Percentiles rank a stretch among this genome's conserved stretches.
Evolutionary conservation across 2,329 filamentous ascomycete species (phyloP).

Genomic region (Hypocreales sp.): DNA sequence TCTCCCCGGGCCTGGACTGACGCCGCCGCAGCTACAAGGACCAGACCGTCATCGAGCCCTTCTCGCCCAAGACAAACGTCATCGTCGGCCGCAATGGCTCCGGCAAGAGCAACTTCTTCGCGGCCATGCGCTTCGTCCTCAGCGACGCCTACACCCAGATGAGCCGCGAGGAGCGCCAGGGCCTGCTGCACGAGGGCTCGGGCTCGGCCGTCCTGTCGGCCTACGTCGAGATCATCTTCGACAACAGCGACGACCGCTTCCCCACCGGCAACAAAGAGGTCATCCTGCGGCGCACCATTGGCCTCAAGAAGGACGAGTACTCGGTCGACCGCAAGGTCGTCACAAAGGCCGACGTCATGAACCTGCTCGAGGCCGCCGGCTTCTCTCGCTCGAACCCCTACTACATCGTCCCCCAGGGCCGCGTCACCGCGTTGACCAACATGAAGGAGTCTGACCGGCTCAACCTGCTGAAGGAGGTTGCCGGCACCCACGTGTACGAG

Average conservation of each 20-base stretch:
- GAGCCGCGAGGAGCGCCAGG: slow-evolving; percentile 88
- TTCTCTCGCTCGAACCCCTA: slow-evolving; percentile 97
- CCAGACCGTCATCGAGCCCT: slow-evolving; percentile 95
- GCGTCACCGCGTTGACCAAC: slow-evolving; percentile 89
- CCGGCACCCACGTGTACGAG: slow-evolving; percentile 94
- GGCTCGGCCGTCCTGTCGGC: slow-evolving; percentile 97
- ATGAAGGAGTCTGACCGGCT: slow-evolving; percentile 95
- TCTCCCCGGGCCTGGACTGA: slow-evolving; percentile 4
- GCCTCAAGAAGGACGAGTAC: slow-evolving; percentile 96
- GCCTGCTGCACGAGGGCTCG: slow-evolving; percentile 92
- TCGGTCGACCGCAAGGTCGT: slow-evolving; percentile 94
- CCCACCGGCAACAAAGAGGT: slow-evolving; percentile 86
- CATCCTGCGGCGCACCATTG: slow-evolving; percentile 83
- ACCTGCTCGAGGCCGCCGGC: slow-evolving; percentile 85
- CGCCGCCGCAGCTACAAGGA: slow-evolving; percentile 73
- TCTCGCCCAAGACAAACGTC: slow-evolving; percentile 94
- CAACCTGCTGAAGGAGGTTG: slow-evolving; percentile 90
- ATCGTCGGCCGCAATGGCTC: slow-evolving; percentile 98
- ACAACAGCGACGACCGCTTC: slow-evolving; percentile 93
- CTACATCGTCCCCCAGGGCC: slow-evolving; percentile 96
- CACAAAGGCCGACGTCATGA: slow-evolving; percentile 87
- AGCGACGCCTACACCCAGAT: slow-evolving; percentile 96
- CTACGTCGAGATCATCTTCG: slow-evolving; percentile 98
- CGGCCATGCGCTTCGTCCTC: slow-evolving; percentile 93
- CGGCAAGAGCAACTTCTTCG: slow-evolving; percentile 99